Percentiles rank a stretch among this genome's conserved stretches.
Evolutionary conservation across 2,329 filamentous ascomycete species (phyloP).

Genomic region (Talaromyces pinophilus): DNA sequence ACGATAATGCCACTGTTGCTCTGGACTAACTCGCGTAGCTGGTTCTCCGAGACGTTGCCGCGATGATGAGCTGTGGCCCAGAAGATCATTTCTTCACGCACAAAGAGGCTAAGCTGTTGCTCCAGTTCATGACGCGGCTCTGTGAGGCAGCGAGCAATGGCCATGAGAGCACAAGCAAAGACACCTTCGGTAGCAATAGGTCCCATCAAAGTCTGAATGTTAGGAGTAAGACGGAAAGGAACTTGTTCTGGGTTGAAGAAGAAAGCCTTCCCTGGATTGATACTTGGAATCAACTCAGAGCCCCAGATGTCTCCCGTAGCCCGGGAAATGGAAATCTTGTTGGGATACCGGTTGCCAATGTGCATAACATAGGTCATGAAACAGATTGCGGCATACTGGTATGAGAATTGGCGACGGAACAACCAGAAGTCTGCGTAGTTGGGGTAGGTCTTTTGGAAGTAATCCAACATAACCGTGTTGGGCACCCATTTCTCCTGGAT

Average conservation of each 20-base stretch:
- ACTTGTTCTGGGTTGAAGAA: conserved; percentile 96
- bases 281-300: conserved; percentile 86
- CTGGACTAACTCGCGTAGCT: conserved; percentile 77
- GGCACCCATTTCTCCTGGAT: conserved; percentile 95
- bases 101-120: conserved; percentile 89
- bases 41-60: conserved; percentile 61
- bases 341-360: conserved; percentile 93
- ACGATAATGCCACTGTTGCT: conserved; percentile 88
- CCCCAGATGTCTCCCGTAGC: conserved; percentile 93
- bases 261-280: conserved; percentile 79
- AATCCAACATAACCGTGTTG: conserved; percentile 76
- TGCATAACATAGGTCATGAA: conserved; percentile 99
- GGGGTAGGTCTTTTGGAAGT: conserved; percentile 85
- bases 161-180: conserved; percentile 93
- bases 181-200: conserved; percentile 95
- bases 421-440: conserved; percentile 96
- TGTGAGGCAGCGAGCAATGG: conserved; percentile 88
- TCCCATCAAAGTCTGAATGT: conserved; percentile 93
- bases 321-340: conserved; percentile 90
- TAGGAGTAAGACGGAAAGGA: conserved; percentile 94
- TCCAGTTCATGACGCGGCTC: conserved; percentile 83
- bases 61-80: conserved; percentile 87
- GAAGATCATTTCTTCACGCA: conserved; percentile 96
- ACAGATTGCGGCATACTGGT: conserved; percentile 89
- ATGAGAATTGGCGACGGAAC: conserved; percentile 94